Base-by-base conservation (phyloP, 306 rosid species). In the Mucuna pruriens region DNA sequence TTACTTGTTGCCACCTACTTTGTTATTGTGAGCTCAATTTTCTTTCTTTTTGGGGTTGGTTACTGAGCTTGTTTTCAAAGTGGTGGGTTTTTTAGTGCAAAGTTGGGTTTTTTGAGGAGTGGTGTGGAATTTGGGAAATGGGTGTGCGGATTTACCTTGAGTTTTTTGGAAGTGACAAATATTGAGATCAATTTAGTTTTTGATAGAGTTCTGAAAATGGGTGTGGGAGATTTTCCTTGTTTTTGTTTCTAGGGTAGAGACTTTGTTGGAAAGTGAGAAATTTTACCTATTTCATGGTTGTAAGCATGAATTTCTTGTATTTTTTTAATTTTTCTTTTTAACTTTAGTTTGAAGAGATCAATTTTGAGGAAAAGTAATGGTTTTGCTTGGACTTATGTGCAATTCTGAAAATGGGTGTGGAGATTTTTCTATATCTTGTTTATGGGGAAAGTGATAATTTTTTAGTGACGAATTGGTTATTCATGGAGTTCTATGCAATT, bases 1-100 rank as follows among this genome's bases (percentile, higher is more conserved):
- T 92, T 93, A 52, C 93, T 93, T 60, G 99, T 96, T 54, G 99
- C 99, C 38, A 72, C 87, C 38, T 96, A 93, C 87, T 96, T 96
- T 80, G 29, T 96, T 82, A 81, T 96, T 78, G 90, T 87, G 52
- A 81, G 79, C 31, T 34, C 45, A 33, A 23, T 25, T 46, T 70
- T 66, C 19, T 23, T 19, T 4, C 17, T 26, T 42, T 71, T 2
- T 38, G 10, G 10, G 20, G 40, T 64, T 64, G 2, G 46, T 15
- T 36, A 10, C 13, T 58, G 3, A 7, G 48, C 20, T 48, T 73
- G 22, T n/a, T 76, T 45, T 76, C 20, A 17, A 58, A 23, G 22
- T 70, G 57, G 1, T 71, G 34, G 0, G 3, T 20, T n/a, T 71
- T 64, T 72, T 46, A 54, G 64, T 9, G 46, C 23, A 82, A 82